These are phyloP conservation scores for Wickerhamiella alocasiicola DNA, from an alignment of 805 yeast genomes.

Conservation along the genomic window DNA sequence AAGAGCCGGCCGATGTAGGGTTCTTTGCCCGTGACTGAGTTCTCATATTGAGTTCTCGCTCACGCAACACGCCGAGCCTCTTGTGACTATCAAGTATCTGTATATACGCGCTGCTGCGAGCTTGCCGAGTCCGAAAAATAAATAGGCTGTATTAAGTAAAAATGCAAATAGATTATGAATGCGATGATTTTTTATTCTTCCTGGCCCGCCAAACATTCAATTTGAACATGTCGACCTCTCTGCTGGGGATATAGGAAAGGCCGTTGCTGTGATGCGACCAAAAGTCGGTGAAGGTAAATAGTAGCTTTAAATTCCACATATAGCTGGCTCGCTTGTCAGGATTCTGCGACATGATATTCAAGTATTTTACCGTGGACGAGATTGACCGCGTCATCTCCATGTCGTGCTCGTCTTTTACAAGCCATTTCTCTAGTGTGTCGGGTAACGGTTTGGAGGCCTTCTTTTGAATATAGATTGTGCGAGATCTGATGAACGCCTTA, in stretches of 20 bases:
- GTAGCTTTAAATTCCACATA: conserved; percentile 10
- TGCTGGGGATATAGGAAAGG: conserved; percentile 12
- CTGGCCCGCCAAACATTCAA: conserved; percentile 10
- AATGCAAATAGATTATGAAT: no score
- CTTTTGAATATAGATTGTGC: conserved; percentile 42
- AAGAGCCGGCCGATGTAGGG: conserved; percentile 23
- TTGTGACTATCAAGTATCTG: no score
- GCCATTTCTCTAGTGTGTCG: conserved; percentile 2
- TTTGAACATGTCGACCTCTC: conserved; percentile 15
- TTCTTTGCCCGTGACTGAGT: no score
- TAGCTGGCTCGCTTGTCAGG: conserved; percentile 3
- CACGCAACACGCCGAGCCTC: no score
- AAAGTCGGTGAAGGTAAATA: conserved; percentile 10
- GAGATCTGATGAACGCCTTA: conserved; percentile 32
- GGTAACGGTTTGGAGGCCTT: neutral
- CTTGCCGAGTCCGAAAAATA: no score
- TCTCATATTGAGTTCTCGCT: no score
- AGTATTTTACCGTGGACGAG: neutral
- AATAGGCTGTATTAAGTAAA: no score
- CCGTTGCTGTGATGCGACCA: conserved; percentile 14
- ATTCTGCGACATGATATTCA: conserved; percentile 8
- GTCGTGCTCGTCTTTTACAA: neutral
- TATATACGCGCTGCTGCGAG: no score
- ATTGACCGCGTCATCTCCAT: conserved; percentile 2
- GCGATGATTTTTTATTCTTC: neutral